Evolutionary conservation across 108 stramenopile species (phyloP).

Genomic region (Skeletonema marinoi): DNA sequence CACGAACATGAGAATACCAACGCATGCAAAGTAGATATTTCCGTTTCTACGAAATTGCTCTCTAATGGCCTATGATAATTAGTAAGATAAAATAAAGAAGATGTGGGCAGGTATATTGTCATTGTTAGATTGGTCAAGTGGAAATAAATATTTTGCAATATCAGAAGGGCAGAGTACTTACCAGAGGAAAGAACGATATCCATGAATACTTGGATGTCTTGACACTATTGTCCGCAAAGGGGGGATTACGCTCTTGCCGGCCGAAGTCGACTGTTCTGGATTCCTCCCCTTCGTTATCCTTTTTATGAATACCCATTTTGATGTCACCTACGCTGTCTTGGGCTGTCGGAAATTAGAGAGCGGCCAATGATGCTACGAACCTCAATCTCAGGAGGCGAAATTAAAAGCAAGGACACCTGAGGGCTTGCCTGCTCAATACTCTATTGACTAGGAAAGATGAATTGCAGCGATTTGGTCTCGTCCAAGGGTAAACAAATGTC

Average conservation of each 20-base stretch:
- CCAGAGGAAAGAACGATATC: slow-evolving; percentile 71
- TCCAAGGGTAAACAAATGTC: too few species aligned
- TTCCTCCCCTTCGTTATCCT: slow-evolving; percentile 16
- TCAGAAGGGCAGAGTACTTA: slow-evolving; percentile 51
- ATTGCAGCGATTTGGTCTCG: too few species aligned
- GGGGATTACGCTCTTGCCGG: slow-evolving; percentile 32
- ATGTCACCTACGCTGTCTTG: neutral
- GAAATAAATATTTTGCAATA: neutral
- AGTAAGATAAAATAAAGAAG: neutral
- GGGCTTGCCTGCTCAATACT: too few species aligned
- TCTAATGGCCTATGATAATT: slow-evolving; percentile 54
- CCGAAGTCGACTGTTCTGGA: slow-evolving; percentile 41
- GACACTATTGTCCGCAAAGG: slow-evolving; percentile 46
- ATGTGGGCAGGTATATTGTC: neutral
- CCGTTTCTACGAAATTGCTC: slow-evolving; percentile 90
- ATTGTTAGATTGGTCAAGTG: too few species aligned
- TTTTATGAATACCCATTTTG: slow-evolving; percentile 1
- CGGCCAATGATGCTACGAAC: neutral
- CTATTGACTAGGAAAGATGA: too few species aligned
- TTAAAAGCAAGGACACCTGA: neutral
- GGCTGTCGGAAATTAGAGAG: too few species aligned
- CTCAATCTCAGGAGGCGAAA: neutral
- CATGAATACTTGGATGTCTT: slow-evolving; percentile 73
- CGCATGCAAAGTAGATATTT: slow-evolving; percentile 95
- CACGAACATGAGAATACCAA: slow-evolving; percentile 91